Evolutionary conservation across 768 basidiomycete species (phyloP), one percentile per base, ranked within the genome.

Genomic region (Boletellus emodensis): DNA sequence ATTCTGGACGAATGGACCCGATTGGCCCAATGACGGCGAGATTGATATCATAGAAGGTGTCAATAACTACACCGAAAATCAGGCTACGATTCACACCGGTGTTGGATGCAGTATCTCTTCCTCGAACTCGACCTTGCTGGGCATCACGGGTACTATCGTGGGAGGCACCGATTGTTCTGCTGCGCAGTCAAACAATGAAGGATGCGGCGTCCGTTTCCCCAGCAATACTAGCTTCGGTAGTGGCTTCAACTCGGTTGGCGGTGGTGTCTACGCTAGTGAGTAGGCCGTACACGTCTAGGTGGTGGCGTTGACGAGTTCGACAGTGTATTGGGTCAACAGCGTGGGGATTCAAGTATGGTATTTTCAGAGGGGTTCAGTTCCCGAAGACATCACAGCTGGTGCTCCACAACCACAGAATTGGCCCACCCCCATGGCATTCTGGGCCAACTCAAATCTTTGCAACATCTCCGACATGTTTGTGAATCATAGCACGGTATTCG

Each of bases 191-290:
- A 76, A 76, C 17, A 90, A 91, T 53, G 75, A 83, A 61, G 91
- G 92, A 18, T 97, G 94, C 65, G 93, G 94, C 9, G 75, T 87
- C 35, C 83, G 85, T 10, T 79, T 84, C 9, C 64, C 66, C 30
- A 72, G 75, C 44, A 70, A 67, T 46, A 82, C 80, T 51, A 84
- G 85, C 2, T 95, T 88, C 62, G 94, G 94, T n/a, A 67, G 76
- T n/a, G 81, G 74, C 12, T 97, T 94, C 75, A 97, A 97, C 67
- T 66, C 63, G n/a, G 84, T 78, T 57, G 82, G 83, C 10, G 94
- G 94, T 40, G 94, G 94, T 58, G 87, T 92, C 44, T 95, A 92
- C 71, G 88, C 88, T 45, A 90, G 90, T 93, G 62, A 67, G 89
- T 80, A 20, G 47, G 30, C 40, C 40, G 17, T 46, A 36, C 35